Conservation (phyloP, 2,329 filamentous ascomycete species). For the Cryphonectria radicalis region DNA sequence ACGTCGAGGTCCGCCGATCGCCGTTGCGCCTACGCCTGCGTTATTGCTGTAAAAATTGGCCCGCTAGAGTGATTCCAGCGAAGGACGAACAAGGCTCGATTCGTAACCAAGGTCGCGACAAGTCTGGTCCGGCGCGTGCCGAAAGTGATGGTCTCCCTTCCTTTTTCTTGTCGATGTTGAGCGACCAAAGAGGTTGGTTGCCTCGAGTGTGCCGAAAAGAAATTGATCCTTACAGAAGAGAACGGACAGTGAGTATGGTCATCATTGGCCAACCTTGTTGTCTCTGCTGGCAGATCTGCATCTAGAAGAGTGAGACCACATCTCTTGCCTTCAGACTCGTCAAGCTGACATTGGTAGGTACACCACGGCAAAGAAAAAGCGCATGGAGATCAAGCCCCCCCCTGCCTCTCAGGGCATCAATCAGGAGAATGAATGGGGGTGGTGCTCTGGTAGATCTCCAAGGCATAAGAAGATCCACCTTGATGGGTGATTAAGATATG, state of each 20-base stretch:
- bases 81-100: not conserved
- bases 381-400: not conserved
- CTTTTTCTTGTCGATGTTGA: not conserved
- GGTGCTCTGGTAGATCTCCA: not conserved
- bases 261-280: not conserved
- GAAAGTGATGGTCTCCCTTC: not conserved
- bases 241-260: not conserved
- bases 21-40: not conserved
- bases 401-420: not conserved
- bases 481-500: not conserved
- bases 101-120: constrained; percentile 7
- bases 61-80: constrained; percentile 1
- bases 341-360: not conserved
- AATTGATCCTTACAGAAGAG: not conserved
- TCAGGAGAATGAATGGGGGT: not conserved
- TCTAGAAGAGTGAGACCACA: too few species aligned
- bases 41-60: not conserved
- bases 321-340: not conserved
- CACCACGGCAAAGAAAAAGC: not conserved
- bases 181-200: not conserved
- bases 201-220: not conserved
- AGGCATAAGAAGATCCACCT: not conserved
- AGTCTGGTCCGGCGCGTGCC: constrained; percentile 10
- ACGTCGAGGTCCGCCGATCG: not conserved
- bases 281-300: not conserved